Evolutionary conservation across 495 filamentous ascomycete genomes (phyloP), one percentile per base, ranked within the genome.

Genomic region (Lasiosphaeria miniovina): DNA sequence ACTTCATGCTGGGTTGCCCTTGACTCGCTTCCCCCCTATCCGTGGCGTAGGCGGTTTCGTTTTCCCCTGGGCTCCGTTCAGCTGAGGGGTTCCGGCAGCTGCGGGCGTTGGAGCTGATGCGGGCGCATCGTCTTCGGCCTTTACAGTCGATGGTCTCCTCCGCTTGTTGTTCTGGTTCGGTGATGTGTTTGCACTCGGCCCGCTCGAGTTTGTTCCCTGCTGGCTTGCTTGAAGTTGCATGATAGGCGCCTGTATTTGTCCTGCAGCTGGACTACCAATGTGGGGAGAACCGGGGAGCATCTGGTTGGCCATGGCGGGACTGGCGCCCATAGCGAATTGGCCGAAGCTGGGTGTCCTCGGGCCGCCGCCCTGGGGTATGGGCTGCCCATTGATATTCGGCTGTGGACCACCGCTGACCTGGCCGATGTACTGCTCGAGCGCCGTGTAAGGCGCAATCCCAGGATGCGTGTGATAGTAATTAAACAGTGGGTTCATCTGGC

Each of bases 131-230:
- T 78, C 82, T 58, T 93, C 91, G 40, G 80, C 76, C 76, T 95
- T 94, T 52, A 93, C 88, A 4, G 84, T 84, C 59, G 90, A 92
- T 9, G 86, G 77, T 45, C 90, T 78, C 57, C 92, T 81, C 59
- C 90, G 84, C 74, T 94, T 93, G 68, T 87, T 88, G 50, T 81
- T 86, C 36, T 87, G 84, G 56, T 87, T 89, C 9, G 92, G 92
- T 55, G 91, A 95, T 4, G 92, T 93, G 68, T 90, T 95, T 6
- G 89, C 88, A 64, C 89, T 93, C 3, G 85, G 85, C 1, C 82
- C 88, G 61, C 86, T 86, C n/a, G 82, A 88, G 59, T 78, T 82
- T 38, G 82, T 84, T 35, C 87, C 86, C 64, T 89, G 87, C 70
- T 90, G 86, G 64, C 86, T 90, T 58, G 86, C 88, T 61, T 89